Evolutionary conservation across 345 rosid species (phyloP).

Genomic region (Passiflora organensis): DNA sequence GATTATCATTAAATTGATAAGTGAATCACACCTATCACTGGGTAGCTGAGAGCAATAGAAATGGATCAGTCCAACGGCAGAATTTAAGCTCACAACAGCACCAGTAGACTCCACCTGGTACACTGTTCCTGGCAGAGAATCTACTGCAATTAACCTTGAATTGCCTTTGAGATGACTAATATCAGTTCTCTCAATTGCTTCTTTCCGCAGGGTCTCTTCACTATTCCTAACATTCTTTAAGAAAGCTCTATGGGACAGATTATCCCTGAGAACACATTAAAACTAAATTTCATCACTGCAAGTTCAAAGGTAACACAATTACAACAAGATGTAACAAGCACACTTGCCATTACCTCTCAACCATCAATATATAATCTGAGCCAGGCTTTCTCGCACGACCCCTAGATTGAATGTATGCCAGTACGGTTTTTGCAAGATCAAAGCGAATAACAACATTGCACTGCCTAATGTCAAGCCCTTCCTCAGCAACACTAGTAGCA

Average conservation of each 20-base stretch:
- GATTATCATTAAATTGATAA: constrained; percentile 3
- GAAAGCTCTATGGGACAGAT: constrained; percentile 81
- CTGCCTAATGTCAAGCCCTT: constrained; percentile 97
- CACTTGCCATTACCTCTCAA: constrained; percentile 62
- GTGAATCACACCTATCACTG: constrained; percentile 71
- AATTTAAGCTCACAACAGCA: constrained; percentile 93
- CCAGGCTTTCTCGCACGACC: constrained; percentile 99
- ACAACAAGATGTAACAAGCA: constrained; percentile 2
- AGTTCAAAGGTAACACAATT: constrained; percentile 1
- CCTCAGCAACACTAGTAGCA: constrained; percentile 99
- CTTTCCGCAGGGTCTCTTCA: constrained; percentile 94
- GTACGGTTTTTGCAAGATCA: constrained; percentile 97
- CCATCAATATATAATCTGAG: constrained; percentile 96
- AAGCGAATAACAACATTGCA: constrained; percentile 98
- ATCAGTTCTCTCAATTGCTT: constrained; percentile 97
- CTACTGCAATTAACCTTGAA: constrained; percentile 73
- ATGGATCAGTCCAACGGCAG: constrained; percentile 92
- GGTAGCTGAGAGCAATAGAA: constrained; percentile 98
- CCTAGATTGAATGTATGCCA: constrained; percentile 96
- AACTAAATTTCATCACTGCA: constrained; percentile 2
- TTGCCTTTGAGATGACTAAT: constrained; percentile 88
- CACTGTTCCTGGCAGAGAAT: constrained; percentile 70
- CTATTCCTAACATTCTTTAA: constrained; percentile 93
- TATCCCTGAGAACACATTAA: constrained; percentile 41
- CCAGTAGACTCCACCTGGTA: constrained; percentile 97